These are phyloP conservation scores for Melanogaster broomeanus DNA, from an alignment of 768 basidiomycete species.

Conservation along the genomic window DNA sequence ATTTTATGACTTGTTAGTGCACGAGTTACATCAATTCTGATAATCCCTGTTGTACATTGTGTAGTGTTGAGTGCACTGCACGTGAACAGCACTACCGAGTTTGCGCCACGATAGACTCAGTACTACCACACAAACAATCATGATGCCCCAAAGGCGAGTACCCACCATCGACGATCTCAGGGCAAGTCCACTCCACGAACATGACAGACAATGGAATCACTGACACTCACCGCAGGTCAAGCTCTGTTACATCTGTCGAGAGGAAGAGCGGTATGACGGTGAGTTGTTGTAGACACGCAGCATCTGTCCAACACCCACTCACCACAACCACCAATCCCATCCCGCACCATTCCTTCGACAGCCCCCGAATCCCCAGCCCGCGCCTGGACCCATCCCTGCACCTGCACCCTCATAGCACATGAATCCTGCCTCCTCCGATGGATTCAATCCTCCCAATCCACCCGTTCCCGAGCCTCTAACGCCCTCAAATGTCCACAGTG, in stretches of 20 bases:
- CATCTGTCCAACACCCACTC: neutral
- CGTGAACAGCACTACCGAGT: neutral
- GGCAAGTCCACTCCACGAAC: conserved; percentile 9
- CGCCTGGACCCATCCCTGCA: conserved; percentile 79
- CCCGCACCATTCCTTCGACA: conserved; percentile 17
- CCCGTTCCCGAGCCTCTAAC: conserved; percentile 51
- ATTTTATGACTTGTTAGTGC: neutral
- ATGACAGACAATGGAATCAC: neutral
- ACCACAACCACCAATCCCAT: neutral
- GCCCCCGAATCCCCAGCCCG: conserved; percentile 50
- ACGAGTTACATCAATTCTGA: too few species aligned
- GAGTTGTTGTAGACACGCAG: neutral
- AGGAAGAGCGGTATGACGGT: conserved; percentile 62
- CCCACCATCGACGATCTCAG: conserved; percentile 38
- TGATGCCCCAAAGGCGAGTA: conserved; percentile 25
- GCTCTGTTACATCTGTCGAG: conserved; percentile 79
- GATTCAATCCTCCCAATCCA: conserved; percentile 72
- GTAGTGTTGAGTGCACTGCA: too few species aligned
- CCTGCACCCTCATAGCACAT: conserved; percentile 78
- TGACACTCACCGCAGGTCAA: conserved; percentile 49
- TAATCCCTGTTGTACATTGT: too few species aligned
- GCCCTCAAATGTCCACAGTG: conserved; percentile 85
- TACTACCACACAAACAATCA: conserved; percentile 6
- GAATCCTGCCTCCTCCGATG: conserved; percentile 78
- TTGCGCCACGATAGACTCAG: too few species aligned